Base-by-base conservation (phyloP, 306 rosid genomes). In the Ziziphus jujuba region DNA sequence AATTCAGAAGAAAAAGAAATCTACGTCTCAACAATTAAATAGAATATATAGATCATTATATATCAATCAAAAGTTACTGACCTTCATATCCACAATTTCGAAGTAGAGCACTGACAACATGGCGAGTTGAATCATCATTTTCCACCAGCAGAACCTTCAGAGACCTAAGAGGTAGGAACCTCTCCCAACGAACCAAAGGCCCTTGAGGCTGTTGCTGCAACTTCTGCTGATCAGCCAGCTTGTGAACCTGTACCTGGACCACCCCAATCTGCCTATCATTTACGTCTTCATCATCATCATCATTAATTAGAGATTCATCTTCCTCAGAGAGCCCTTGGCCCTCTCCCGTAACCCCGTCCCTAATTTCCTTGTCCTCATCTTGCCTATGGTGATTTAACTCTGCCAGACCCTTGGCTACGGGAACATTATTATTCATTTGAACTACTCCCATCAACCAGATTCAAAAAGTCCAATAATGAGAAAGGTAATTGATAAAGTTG, bases 91-190 rank as follows among this genome's bases (percentile, higher is more conserved):
- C 81, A 64, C 78, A 72, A 14, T 80, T 80, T 12, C 66, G 52
- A 21, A 80, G 84, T 33, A 80, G 63, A n/a, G 75, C 81, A 28
- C 66, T 43, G 24, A 80, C 69, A 34, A 80, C 69, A 17, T 57
- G 75, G 25, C 84, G 81, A 34, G 84, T 76, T 36, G 78, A 69
- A 59, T 76, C 84, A 44, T 75, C 84, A 57, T 68, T 72, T 66
- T 80, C 84, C 67, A 80, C 84, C 47, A 75, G 60, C 19, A 80
- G 53, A 48, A 80, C 84, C 70, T 72, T 59, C 23, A 77, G 67
- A 25, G 82, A 74, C 57, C 65, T 62, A 50, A 47, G 35, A 36
- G 86, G 75, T 19, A 74, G 67, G 21, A 81, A 74, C 59, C 75
- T 75, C 71, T 77, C 82, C 82, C 82, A 77, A 31, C 21, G 56